Base-by-base conservation (phyloP, 1,284 basidiomycete species). In the Boletus holoroseus region DNA sequence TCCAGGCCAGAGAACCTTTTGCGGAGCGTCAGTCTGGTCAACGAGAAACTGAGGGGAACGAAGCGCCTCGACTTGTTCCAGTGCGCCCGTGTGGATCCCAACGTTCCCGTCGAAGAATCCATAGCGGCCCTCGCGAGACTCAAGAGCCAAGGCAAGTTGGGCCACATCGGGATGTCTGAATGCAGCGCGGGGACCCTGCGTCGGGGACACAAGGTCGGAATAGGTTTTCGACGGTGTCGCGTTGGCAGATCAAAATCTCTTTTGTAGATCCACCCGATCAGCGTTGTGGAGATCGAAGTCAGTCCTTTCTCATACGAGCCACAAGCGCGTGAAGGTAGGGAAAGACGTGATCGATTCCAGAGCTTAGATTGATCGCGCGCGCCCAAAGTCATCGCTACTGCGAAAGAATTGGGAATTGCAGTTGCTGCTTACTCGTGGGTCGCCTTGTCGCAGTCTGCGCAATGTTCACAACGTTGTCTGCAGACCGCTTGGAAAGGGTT, bases 401-500 rank as follows among this genome's bases (percentile, higher is more conserved):
- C 73, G n/a, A 69, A 71, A 24, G 73, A 79, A 53, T 67, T 77
- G 15, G 68, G 71, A 6, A 68, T 80, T 41, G 70, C 80, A 8
- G 71, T 83, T 44, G 66, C 76, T n/a, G 78, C 76, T 24, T 85
- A 85, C 59, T 77, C 76, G 61, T 74, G 34, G 40, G 65, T 64
- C 18, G 12, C 24, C 36, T 44, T 13, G 11, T 48, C 18, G 18
- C 22, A 13, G 15, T 20, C 31, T 28, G 3, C 20, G 5, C 32
- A 7, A 15, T 28, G 2, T 7, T 47, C 30, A 18, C 27, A 5
- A 48, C 6, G 15, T 27, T 44, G n/a, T 5, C 30, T 40, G 24
- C 47, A 76, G 74, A 3, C 83, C 82, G 1, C 72, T 83, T 11
- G 82, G 80, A 2, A 69, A 69, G 36, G 84, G 83, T 1, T 75